Evolutionary conservation across 306 rosid species (phyloP), one percentile per base, ranked within the genome.

Genomic region (Oxytropis ochrocephala): DNA sequence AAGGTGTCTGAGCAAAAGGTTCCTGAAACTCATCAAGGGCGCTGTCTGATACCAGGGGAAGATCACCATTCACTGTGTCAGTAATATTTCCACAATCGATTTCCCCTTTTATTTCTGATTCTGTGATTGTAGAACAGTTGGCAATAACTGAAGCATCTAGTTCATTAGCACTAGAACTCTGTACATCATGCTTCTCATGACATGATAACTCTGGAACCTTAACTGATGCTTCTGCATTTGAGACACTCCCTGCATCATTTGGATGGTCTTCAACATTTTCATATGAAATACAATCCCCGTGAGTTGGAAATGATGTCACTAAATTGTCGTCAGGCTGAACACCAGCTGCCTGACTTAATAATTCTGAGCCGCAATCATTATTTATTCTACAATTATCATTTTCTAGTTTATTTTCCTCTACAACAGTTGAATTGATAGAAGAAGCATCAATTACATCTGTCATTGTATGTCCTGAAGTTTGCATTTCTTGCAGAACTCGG

Each of bases 101-200:
- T 67, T 70, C 87, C 35, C 75, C 65, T 81, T 86, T 87, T 65
- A 60, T 58, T 79, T 85, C 88, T 11, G 80, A 83, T 67, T 68
- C 67, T 62, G 75, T 48, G 67, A 83, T 44, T 59, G 58, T 56
- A 43, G 81, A 84, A 59, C 74, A 41, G 70, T 75, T 82, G 61
- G 80, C 38, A 59, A 61, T 62, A 61, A 55, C 79, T 46, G 12
- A 60, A 70, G 14, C 82, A 72, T 82, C 85, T 14, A 46, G 76
- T 73, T 57, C 79, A 75, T 67, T 81, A 76, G 24, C 69, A 9
- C 59, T 32, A 41, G 35, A 58, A 14, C 57, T 67, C 48, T 48
- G 75, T 67, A 35, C 74, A 80, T 54, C 59, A 41, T 64, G 73
- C 68, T 78, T 86, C 69, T 87, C 82, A 58, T 69, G 64, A 64